These are phyloP conservation scores for Beauveria rudraprayagi DNA, from an alignment of 2,329 filamentous ascomycete genomes.

Conservation along the genomic window DNA sequence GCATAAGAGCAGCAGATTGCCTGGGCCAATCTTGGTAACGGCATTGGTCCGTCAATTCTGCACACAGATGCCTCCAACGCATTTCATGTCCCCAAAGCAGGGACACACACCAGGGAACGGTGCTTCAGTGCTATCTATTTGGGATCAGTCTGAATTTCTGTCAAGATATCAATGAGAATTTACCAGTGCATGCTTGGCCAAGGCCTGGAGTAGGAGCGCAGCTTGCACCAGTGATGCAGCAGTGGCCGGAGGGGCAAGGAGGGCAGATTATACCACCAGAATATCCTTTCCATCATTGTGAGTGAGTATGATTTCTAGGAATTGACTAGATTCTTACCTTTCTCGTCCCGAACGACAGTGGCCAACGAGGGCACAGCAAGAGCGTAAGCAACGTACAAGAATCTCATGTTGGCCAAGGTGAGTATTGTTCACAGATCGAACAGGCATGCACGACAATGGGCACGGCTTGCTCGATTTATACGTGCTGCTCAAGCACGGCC, in stretches of 20 bases:
- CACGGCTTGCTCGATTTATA: not conserved
- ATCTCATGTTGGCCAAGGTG: not conserved
- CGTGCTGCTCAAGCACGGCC: not conserved
- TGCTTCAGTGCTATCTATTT: not conserved
- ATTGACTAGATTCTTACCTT: not conserved
- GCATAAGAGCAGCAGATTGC: not conserved
- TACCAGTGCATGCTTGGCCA: not conserved
- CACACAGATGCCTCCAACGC: not conserved
- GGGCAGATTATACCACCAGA: not conserved
- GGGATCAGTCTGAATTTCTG: not conserved
- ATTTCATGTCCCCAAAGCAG: not conserved
- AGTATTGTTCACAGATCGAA: not conserved
- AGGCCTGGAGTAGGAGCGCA: not conserved
- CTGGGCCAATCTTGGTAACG: not conserved
- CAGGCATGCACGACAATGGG: not conserved
- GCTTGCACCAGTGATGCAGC: not conserved
- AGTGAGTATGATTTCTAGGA: not conserved
- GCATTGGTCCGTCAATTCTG: not conserved
- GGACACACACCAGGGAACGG: constrained; percentile 3
- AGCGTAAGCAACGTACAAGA: not conserved
- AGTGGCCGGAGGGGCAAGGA: not conserved
- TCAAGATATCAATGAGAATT: not conserved
- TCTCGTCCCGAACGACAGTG: not conserved
- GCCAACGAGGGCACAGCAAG: not conserved
- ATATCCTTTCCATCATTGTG: not conserved